Evolutionary conservation across 768 basidiomycete species (phyloP), one percentile per base, ranked within the genome.

Genomic region (Collybia sordida): DNA sequence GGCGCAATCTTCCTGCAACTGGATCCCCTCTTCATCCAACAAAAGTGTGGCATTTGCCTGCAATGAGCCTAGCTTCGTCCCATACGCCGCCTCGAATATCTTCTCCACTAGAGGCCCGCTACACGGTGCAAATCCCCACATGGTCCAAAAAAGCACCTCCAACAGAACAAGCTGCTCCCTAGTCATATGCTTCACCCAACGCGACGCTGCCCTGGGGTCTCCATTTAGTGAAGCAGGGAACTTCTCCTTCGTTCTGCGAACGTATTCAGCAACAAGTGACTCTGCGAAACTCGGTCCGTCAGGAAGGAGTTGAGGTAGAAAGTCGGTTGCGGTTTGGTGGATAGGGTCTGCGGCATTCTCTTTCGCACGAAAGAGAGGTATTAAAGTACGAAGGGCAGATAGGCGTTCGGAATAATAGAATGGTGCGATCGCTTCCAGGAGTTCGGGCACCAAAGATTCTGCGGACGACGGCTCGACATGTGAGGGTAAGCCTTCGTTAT

Each of bases 131-230:
- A 82, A 85, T 11, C 80, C 83, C 84, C 88, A 95, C 80, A 93
- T 86, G 4, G 84, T 78, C 82, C 90, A 91, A 67, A 97, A 98
- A 39, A 97, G 73, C 27, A 95, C 81, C 56, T 97, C 92, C 42
- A 97, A 71, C 37, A 93, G 62, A 9, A 85, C 83, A 36, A 93
- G 70, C 64, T 96, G 95, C 60, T 94, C 86, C 59, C 79, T 81
- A 25, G 78, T 61, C 59, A 82, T 86, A 65, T 92, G 86, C 69
- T 87, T 89, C 34, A 80, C 86, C 81, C 85, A 88, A 35, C 69
- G 65, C n/a, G 83, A 77, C 8, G 82, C 84, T 15, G 73, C 72
- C 53, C 74, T 77, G 15, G 84, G 85, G 55, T 88, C 77, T 2
- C 67, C 65, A n/a, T 56, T 64, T 18, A 75, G 65, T 9, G 66